Percentiles rank a stretch among this genome's conserved stretches.
Evolutionary conservation across 306 rosid genomes (phyloP).

Genomic region (Canavalia ensiformis): DNA sequence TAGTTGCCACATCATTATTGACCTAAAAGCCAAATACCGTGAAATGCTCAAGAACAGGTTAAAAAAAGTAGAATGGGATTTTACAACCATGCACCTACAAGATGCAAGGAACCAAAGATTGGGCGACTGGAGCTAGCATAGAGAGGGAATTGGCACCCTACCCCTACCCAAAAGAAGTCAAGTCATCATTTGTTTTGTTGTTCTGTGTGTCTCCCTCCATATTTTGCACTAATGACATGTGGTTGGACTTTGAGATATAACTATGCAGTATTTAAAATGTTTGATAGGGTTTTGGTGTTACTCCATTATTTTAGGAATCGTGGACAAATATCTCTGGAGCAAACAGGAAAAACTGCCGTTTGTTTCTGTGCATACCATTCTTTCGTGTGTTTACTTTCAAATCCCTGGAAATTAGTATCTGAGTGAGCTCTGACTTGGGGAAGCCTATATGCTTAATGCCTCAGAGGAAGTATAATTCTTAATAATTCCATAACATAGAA

Average conservation of each 20-base stretch:
- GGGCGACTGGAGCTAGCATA: background rate
- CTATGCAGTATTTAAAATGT: background rate
- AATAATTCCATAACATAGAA: background rate
- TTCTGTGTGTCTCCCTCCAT: background rate
- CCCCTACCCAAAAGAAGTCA: background rate
- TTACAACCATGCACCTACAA: background rate
- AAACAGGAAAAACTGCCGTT: background rate
- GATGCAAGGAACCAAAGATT: background rate
- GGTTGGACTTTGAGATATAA: background rate
- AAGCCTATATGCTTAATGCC: background rate
- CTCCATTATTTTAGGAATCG: background rate
- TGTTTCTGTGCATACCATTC: background rate
- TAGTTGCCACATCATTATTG: background rate
- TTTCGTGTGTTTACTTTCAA: background rate
- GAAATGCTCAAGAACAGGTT: slow-evolving; percentile 1
- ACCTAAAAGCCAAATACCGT: background rate
- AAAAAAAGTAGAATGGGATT: background rate
- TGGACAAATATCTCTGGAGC: background rate
- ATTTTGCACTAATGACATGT: background rate
- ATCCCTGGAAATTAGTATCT: background rate
- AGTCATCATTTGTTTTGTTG: slow-evolving; percentile 10
- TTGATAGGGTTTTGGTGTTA: background rate
- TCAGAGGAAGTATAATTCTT: background rate
- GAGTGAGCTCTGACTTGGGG: background rate
- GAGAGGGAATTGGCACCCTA: background rate